Evolutionary conservation across 805 yeast species (phyloP).

Genomic region (Wickerhamomyces kurtzmanii): DNA sequence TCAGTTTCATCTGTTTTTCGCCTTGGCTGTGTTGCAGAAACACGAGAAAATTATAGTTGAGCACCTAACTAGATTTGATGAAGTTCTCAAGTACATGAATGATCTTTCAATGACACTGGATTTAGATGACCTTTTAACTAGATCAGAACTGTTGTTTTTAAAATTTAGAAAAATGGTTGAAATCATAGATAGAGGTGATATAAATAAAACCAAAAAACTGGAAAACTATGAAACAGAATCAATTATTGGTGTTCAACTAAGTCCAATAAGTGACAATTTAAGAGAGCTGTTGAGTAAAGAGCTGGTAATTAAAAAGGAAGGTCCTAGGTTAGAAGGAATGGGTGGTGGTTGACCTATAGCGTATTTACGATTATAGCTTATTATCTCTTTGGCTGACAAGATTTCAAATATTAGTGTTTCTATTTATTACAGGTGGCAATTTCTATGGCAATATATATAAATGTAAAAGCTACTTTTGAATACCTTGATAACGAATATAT

Average conservation of each 20-base stretch:
- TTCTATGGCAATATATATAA: too few relatives aligned
- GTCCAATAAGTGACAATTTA: conserved; percentile 37
- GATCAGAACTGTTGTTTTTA: conserved; percentile 77
- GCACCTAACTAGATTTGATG: conserved; percentile 75
- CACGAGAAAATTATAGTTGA: conserved; percentile 70
- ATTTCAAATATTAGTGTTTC: too few relatives aligned
- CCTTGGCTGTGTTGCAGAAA: conserved; percentile 82
- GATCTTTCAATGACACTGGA: conserved; percentile 74
- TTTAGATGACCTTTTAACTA: conserved; percentile 65
- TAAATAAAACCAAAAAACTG: conserved; percentile 5
- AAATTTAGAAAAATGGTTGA: conserved; percentile 74
- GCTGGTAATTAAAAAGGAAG: conserved; percentile 56
- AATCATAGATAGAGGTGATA: conserved; percentile 47
- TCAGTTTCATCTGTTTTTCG: conserved; percentile 82
- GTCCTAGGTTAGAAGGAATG: too few relatives aligned
- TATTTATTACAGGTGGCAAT: too few relatives aligned
- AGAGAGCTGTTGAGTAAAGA: conserved; percentile 51
- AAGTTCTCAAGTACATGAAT: conserved; percentile 86
- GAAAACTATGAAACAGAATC: too few relatives aligned
- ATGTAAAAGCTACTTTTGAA: too few relatives aligned
- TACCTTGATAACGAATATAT: too few relatives aligned
- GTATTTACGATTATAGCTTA: too few relatives aligned
- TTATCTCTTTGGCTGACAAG: too few relatives aligned
- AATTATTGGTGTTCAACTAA: too few relatives aligned
- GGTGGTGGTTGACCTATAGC: too few relatives aligned